Conservation (phyloP, 768 basidiomycete species). For the Kwoniella europaea region DNA sequence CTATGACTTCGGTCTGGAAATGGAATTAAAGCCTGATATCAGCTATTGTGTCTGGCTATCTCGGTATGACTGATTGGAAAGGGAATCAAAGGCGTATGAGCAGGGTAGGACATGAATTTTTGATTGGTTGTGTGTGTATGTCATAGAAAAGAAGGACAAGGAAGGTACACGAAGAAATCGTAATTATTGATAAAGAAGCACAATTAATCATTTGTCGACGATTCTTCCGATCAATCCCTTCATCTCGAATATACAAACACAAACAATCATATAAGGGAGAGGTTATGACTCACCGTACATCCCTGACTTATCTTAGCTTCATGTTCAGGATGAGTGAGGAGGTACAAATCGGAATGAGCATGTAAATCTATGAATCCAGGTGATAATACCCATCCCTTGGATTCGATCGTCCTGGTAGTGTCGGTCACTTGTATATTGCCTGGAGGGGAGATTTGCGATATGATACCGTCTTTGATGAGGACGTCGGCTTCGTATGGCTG, state of each 20-base stretch:
- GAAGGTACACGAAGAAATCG: no score
- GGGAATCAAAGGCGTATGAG: no score
- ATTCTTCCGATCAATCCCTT: no score
- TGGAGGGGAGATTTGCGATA: constrained; percentile 31
- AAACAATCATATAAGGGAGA: not conserved
- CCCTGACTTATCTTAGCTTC: constrained; percentile 54
- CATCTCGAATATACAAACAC: no score
- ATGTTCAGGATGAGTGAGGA: constrained; percentile 51
- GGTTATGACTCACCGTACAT: constrained; percentile 47
- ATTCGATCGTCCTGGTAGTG: no score
- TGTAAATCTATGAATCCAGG: constrained; percentile 58
- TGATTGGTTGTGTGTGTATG: no score
- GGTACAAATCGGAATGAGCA: constrained; percentile 54
- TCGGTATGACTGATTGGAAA: no score
- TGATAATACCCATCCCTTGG: constrained; percentile 38
- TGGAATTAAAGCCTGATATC: not conserved
- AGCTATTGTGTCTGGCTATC: not conserved
- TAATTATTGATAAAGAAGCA: not conserved
- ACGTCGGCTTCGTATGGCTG: constrained; percentile 46
- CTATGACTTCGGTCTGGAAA: constrained; percentile 52
- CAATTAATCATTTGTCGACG: no score
- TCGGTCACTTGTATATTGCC: not conserved
- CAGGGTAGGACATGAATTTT: no score
- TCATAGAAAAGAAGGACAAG: no score
- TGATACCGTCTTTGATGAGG: constrained; percentile 38